Base-by-base conservation (phyloP, 176 grass and related monocot genomes). In the Typha latifolia region DNA sequence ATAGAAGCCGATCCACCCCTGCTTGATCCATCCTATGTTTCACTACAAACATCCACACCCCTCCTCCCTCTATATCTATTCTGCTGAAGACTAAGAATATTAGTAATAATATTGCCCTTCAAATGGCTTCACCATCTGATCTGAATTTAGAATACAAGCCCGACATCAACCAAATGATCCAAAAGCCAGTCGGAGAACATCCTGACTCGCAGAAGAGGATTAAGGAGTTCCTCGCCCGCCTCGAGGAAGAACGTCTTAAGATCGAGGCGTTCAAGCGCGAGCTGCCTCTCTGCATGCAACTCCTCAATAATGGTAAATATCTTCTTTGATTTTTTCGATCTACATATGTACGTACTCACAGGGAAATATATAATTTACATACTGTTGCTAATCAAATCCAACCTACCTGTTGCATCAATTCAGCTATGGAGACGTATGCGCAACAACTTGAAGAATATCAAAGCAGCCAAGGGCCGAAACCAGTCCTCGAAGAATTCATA, bases 191-290 rank as follows among this genome's bases (percentile, higher is more conserved):
- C 51, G 24, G 34, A 71, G 84, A 84, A 37, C 85, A 90, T 51
- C 21, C 66, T 2, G 69, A 84, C 62, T 53, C 75, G 73, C 79
- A 79, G 51, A 83, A 99, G 69, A 93, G 83, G 80, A 61, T 99
- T 47, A 84, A 84, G 47, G 95, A 99, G 19, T 94, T 94, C 82
- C 79, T 99, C 10, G 55, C 62, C 12, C 77, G 76, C 3, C 86
- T 99, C 0, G 95, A 99, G 71, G 95, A 90, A 77, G 95, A 99
- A 70, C 69, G 95, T 13, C 86, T 87, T 64, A 99, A 99, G 74
- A 99, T 99, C 67, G 89, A 99, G 66, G 95, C 89, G 51, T 99
- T 99, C 81, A 99, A 94, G 79, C 95, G 95, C 61, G 95, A 99
- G 79, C 83, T 99, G 34, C 95, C 95, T 20, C 79, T 99, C 22